phyloP scores from a whole-genome alignment of 306 rosid species.

The Oxytropis ochrocephala region DNA sequence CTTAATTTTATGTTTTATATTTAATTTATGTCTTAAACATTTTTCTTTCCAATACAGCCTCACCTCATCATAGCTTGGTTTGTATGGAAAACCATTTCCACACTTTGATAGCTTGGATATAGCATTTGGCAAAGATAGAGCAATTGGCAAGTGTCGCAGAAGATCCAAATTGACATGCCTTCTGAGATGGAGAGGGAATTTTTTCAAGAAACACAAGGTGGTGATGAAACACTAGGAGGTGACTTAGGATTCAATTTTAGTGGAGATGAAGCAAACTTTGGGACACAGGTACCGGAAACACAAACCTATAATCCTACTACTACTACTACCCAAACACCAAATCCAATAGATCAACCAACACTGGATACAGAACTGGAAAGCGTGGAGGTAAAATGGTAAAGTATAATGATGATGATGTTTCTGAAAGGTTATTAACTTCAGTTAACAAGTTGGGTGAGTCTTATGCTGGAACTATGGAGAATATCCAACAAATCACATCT shows the following conservation, averaged over 20 bases:
- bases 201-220: too few relatives aligned
- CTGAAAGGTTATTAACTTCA: not conserved
- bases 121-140: not conserved
- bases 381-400: not conserved
- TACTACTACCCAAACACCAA: too few relatives aligned
- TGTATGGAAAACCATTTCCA: not conserved
- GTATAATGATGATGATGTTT: not conserved
- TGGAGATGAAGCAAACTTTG: not conserved
- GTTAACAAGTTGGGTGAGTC: not conserved
- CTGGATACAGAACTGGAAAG: too few relatives aligned
- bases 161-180: not conserved
- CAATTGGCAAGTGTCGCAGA: not conserved
- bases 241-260: not conserved
- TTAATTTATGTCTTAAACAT: not conserved
- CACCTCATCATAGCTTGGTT: not conserved
- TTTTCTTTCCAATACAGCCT: not conserved
- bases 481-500: not conserved
- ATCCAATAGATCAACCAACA: not conserved
- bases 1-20: too few relatives aligned
- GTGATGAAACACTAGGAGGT: too few relatives aligned
- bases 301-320: not conserved
- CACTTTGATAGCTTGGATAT: too few relatives aligned
- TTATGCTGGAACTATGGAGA: not conserved
- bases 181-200: not conserved
- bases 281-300: not conserved